Evolutionary conservation across 768 basidiomycete species (phyloP).

Genomic region (Rhodotorula paludigena): DNA sequence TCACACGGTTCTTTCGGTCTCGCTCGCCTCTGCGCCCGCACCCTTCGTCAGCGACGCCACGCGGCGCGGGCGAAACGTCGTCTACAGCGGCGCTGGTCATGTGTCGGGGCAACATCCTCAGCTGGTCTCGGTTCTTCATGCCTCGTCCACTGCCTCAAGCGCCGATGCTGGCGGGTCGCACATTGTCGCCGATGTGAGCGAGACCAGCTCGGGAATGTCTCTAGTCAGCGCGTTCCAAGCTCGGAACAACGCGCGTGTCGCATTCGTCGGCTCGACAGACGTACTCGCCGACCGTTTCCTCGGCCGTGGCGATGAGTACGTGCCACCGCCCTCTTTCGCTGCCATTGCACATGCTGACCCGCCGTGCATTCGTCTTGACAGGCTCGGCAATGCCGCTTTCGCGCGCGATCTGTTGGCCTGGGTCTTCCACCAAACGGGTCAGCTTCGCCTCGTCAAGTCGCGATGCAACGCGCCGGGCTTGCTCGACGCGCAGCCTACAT

Average conservation of each 20-base stretch:
- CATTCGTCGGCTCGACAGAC: constrained; percentile 75
- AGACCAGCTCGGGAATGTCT: constrained; percentile 71
- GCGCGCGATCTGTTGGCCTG: constrained; percentile 71
- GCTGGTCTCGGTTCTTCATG: constrained; percentile 70
- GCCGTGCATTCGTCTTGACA: constrained; percentile 52
- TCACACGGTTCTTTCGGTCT: constrained; percentile 35
- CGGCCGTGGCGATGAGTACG: constrained; percentile 52
- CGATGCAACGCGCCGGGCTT: constrained; percentile 48
- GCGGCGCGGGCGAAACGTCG: constrained; percentile 12
- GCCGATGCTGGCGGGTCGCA: constrained; percentile 51
- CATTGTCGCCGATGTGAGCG: constrained; percentile 62
- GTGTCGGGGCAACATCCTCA: constrained; percentile 50
- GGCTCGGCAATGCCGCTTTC: constrained; percentile 70
- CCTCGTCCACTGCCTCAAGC: constrained; percentile 53
- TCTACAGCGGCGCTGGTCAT: constrained; percentile 40
- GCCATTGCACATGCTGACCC: constrained; percentile 59
- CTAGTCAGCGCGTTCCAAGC: constrained; percentile 89
- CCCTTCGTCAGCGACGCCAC: constrained; percentile 38
- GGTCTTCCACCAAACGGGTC: constrained; percentile 82
- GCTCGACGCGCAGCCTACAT: constrained; percentile 44
- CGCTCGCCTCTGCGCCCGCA: constrained; percentile 50
- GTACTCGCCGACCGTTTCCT: constrained; percentile 64
- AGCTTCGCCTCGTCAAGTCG: constrained; percentile 68
- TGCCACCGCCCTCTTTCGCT: constrained; percentile 44
- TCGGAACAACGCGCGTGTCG: constrained; percentile 65